Percentiles rank a stretch among this genome's conserved stretches.
phyloP scores from a whole-genome alignment of 208 protist genomes.

The Leishmania braziliensis region DNA sequence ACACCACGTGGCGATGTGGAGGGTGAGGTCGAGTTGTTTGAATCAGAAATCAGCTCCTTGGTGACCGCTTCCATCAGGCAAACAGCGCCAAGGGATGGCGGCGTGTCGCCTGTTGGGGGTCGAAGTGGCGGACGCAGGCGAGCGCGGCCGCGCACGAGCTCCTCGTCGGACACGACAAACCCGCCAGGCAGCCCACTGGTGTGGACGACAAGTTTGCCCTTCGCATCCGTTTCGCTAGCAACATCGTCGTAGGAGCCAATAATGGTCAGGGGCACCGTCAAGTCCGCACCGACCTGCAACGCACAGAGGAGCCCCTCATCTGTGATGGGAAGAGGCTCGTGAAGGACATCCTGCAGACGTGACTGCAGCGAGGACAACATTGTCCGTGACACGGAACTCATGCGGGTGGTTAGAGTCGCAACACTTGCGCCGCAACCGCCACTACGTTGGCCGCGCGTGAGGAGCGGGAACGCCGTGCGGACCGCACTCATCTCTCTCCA shows the following conservation, averaged over 20 bases:
- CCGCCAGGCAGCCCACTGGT: slow-evolving; percentile 75
- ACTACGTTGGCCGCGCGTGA: slow-evolving; percentile 6
- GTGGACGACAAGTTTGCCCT: slow-evolving; percentile 55
- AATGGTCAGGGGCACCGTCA: slow-evolving; percentile 38
- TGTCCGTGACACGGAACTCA: slow-evolving; percentile 18
- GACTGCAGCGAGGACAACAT: slow-evolving; percentile 7
- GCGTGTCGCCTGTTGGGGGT: neutral
- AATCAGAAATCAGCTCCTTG: slow-evolving; percentile 12
- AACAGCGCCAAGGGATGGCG: slow-evolving; percentile 40
- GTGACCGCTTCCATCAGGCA: slow-evolving; percentile 63
- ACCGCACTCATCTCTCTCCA: slow-evolving; percentile 7
- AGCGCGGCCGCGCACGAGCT: slow-evolving; percentile 42
- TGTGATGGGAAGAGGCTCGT: neutral
- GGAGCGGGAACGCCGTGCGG: slow-evolving; percentile 22
- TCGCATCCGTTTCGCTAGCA: neutral
- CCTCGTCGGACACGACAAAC: slow-evolving; percentile 44
- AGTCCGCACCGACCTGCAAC: slow-evolving; percentile 17
- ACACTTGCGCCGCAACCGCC: neutral
- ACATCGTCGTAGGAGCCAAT: slow-evolving; percentile 27
- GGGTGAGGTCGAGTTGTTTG: neutral
- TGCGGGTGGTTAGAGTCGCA: slow-evolving; percentile 3
- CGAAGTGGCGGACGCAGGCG: slow-evolving; percentile 21
- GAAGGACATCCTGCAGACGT: slow-evolving; percentile 10
- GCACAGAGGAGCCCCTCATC: slow-evolving; percentile 28
- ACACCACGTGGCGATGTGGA: slow-evolving; percentile 17